Base-by-base conservation (phyloP, 345 rosid species). In the Noccaea bulbosa region DNA sequence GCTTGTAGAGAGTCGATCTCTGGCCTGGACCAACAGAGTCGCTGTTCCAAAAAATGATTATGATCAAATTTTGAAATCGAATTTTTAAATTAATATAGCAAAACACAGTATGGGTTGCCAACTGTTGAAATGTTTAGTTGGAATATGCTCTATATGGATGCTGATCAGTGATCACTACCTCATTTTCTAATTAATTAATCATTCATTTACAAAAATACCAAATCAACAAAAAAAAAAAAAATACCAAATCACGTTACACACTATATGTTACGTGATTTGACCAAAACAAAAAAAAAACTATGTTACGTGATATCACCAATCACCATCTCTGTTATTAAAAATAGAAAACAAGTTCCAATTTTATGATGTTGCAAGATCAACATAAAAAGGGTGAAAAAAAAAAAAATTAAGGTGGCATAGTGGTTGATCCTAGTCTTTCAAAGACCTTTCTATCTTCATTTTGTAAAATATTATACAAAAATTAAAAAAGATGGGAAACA, bases 141-240 rank as follows among this genome's bases (percentile, higher is more conserved):
- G 67, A 71, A 71, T 62, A 71, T 71, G 20, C 75, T 62, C 0
- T 14, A 14, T 53, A 14, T 53, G 55, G 69, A 62, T 62, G 33
- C 48, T 52, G 47, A 44, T 53, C 9, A 43, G 17, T 43, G 69
- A 52, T 34, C 39, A 52, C 41, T 53, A 24, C 44, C 55, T 62
- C 30, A 12, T 38, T 48, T 38, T 48, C 7, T 20, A 6, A 27
- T 34, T 43, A 17, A 33, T n/a, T 17, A 41, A 46, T n/a, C 15
- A 27, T 16, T 20, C 8, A 33, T 43, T 30, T 38, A 15, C 11
- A 37, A 52, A 62, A 62, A 52, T 52, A 52, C 51, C 35, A 11
- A 50, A 22, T 51, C 11, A 61, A n/a, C n/a, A n/a, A n/a, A n/a
- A n/a, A n/a, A n/a, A n/a, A n/a, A n/a, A 37, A 52, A 62, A 62